Percentiles rank a stretch among this genome's conserved stretches.
Evolutionary conservation across 306 rosid genomes (phyloP).

Genomic region (Purshia tridentata): DNA sequence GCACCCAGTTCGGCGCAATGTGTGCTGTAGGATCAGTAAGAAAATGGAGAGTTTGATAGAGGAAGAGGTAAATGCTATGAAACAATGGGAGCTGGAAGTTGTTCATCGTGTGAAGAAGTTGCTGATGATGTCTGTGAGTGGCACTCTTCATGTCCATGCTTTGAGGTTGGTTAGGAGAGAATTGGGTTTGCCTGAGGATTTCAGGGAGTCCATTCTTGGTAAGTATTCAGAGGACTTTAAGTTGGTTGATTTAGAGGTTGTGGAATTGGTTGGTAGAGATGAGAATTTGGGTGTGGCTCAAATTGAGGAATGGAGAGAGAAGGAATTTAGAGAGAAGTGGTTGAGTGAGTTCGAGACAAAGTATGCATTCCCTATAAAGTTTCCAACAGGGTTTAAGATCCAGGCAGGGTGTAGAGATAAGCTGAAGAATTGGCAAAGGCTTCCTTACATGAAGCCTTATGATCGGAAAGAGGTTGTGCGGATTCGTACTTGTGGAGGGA

Average conservation of each 20-base stretch:
- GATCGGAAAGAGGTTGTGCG: slow-evolving; percentile 49
- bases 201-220: slow-evolving; percentile 60
- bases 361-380: slow-evolving; percentile 62
- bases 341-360: slow-evolving; percentile 70
- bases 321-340: slow-evolving; percentile 77
- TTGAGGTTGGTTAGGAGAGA: slow-evolving; percentile 68
- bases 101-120: slow-evolving; percentile 60
- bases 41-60: slow-evolving; percentile 41
- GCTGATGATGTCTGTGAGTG: slow-evolving; percentile 56
- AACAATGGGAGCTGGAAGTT: slow-evolving; percentile 44
- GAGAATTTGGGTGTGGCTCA: slow-evolving; percentile 41
- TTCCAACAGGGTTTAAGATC: slow-evolving; percentile 66
- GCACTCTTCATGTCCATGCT: slow-evolving; percentile 59
- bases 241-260: slow-evolving; percentile 58
- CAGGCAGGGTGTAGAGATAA: slow-evolving; percentile 61
- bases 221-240: slow-evolving; percentile 47
- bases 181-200: slow-evolving; percentile 70
- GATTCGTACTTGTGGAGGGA: slow-evolving; percentile 48
- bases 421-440: slow-evolving; percentile 84
- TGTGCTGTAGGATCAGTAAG: slow-evolving; percentile 52
- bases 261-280: slow-evolving; percentile 49
- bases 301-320: slow-evolving; percentile 68
- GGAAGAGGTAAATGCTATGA: slow-evolving; percentile 44
- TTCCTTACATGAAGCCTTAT: slow-evolving; percentile 64
- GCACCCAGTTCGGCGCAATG: slow-evolving; percentile 51